Evolutionary conservation across 1,284 basidiomycete genomes (phyloP).

Genomic region (Pseudozyma tsukubaensis): DNA sequence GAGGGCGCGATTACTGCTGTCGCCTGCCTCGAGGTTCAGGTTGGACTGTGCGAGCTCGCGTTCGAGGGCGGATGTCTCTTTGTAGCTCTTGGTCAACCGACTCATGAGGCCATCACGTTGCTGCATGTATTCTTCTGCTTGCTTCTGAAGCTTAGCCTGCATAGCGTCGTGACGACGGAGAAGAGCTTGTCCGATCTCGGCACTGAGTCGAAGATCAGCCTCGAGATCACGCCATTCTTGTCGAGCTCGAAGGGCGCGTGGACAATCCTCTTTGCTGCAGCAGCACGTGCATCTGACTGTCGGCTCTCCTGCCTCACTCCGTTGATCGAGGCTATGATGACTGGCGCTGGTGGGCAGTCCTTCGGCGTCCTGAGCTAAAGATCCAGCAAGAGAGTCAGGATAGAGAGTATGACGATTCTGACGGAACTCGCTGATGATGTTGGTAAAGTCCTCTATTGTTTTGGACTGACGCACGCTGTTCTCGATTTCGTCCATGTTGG

Average conservation of each 20-base stretch:
- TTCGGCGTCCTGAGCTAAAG: constrained; percentile 6
- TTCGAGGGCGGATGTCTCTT: constrained; percentile 55
- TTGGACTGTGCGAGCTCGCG: constrained; percentile 83
- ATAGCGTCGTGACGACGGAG: constrained; percentile 87
- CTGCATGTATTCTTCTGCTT: constrained; percentile 65
- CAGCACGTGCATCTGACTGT: constrained; percentile 54
- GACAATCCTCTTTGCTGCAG: constrained; percentile 60
- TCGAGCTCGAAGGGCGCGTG: constrained; percentile 53
- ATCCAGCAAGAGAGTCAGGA: constrained; percentile 33
- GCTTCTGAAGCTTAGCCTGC: constrained; percentile 73
- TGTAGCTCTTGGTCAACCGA: constrained; percentile 54
- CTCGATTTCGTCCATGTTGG: constrained; percentile 51
- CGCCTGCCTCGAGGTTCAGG: constrained; percentile 83
- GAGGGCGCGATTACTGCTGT: constrained; percentile 80
- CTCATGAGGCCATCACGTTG: constrained; percentile 61
- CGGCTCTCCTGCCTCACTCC: constrained; percentile 26
- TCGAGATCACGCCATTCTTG: constrained; percentile 66
- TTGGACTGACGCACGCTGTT: constrained; percentile 55
- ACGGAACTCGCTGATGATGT: constrained; percentile 63
- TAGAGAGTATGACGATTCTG: constrained; percentile 50
- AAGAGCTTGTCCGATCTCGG: constrained; percentile 91
- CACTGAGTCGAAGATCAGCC: constrained; percentile 65
- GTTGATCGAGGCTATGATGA: constrained; percentile 37
- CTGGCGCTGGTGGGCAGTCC: constrained; percentile 21
- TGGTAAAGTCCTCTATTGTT: constrained; percentile 64